Conservation (phyloP, 495 filamentous ascomycete genomes). For the Podospora australis region DNA sequence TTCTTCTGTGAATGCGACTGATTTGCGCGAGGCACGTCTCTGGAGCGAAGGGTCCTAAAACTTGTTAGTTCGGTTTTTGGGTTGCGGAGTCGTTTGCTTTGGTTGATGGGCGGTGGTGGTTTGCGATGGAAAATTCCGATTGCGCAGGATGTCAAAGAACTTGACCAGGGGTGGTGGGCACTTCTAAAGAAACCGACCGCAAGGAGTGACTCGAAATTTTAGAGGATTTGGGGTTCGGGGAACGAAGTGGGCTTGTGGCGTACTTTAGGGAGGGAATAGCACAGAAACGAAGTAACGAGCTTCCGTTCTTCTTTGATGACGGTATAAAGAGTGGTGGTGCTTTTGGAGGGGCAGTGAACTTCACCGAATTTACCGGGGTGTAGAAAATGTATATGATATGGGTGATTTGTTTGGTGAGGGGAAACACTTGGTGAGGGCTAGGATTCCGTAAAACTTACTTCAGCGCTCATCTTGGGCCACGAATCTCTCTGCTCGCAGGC, state of each 20-base stretch:
- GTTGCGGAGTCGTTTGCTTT: neutral
- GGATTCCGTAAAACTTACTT: constrained; percentile 25
- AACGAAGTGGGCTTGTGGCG: too few species aligned
- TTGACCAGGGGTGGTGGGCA: too few species aligned
- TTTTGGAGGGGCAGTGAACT: constrained; percentile 20
- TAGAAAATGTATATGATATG: neutral
- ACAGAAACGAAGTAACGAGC: too few species aligned
- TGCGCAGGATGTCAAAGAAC: too few species aligned
- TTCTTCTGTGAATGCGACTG: constrained; percentile 82
- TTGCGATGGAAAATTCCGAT: too few species aligned
- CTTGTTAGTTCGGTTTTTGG: constrained; percentile 21
- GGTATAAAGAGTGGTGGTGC: neutral
- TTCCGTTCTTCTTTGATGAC: too few species aligned
- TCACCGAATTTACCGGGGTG: constrained; percentile 10
- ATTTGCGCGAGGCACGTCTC: constrained; percentile 63
- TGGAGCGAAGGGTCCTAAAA: constrained; percentile 39
- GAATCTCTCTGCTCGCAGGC: constrained; percentile 5
- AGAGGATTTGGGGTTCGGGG: too few species aligned
- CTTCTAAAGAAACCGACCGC: too few species aligned
- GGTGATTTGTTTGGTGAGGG: constrained; percentile 11
- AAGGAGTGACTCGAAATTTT: too few species aligned
- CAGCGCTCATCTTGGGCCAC: constrained; percentile 26
- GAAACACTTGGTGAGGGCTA: neutral
- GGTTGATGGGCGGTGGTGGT: neutral
- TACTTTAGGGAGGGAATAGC: too few species aligned